phyloP scores from a whole-genome alignment of 2,329 filamentous ascomycete genomes.

The Cladosporium oxysporum region DNA sequence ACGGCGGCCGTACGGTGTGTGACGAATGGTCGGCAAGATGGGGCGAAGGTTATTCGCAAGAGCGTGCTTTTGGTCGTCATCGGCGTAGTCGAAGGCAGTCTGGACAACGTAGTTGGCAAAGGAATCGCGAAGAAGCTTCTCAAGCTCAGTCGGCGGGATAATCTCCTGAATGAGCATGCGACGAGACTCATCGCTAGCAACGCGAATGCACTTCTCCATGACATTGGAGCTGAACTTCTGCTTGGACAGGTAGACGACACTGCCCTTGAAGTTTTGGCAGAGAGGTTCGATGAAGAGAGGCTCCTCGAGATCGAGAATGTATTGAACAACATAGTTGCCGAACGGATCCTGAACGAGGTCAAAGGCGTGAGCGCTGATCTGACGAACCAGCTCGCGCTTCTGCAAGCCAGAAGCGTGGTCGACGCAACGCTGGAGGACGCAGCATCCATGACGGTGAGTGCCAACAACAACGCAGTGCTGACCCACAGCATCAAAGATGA shows the following conservation, averaged over 20 bases:
- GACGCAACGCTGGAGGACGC: conserved; percentile 95
- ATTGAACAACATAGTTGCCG: conserved; percentile 98
- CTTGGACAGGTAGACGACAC: conserved; percentile 73
- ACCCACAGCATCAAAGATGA: conserved; percentile 95
- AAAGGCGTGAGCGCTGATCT: conserved; percentile 87
- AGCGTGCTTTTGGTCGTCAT: conserved; percentile 68
- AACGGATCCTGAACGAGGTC: conserved; percentile 93
- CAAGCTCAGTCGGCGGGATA: conserved; percentile 71
- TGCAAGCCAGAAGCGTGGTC: conserved; percentile 91
- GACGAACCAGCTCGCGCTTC: conserved; percentile 79
- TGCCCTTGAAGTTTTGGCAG: conserved; percentile 74
- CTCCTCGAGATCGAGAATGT: conserved; percentile 92
- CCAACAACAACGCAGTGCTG: conserved; percentile 84
- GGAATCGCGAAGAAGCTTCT: conserved; percentile 84
- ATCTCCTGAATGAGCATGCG: conserved; percentile 86
- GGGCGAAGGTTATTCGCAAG: conserved; percentile 85
- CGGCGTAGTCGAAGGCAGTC: conserved; percentile 86
- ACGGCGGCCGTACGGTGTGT: conserved; percentile 90
- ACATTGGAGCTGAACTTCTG: conserved; percentile 99
- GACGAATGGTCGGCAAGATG: conserved; percentile 78
- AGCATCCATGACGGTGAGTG: conserved; percentile 96
- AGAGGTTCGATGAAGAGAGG: conserved; percentile 84
- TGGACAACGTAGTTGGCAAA: conserved; percentile 99
- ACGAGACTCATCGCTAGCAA: conserved; percentile 71
- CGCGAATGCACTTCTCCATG: conserved; percentile 88